phyloP scores from a whole-genome alignment of 768 basidiomycete genomes.

The Solioccasus polychromus region DNA sequence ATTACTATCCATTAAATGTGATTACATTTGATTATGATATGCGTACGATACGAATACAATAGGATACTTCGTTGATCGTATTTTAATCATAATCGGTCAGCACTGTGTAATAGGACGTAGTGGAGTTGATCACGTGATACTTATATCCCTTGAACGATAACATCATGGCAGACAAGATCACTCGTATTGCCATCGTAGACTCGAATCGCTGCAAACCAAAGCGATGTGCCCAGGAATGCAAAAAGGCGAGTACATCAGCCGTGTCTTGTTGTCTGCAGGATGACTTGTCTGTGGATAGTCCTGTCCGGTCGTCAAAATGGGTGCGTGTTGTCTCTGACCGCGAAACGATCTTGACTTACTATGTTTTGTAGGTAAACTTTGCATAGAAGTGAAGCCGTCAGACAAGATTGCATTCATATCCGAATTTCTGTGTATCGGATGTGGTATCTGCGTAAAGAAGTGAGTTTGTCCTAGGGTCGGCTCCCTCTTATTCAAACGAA shows the following conservation, averaged over 20 bases:
- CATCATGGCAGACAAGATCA: conserved; percentile 90
- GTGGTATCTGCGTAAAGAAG: conserved; percentile 99
- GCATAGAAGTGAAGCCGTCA: conserved; percentile 94
- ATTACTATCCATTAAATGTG: no score
- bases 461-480: conserved; percentile 38
- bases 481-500: conserved; percentile 1
- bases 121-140: no score
- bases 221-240: conserved; percentile 96
- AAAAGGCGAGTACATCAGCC: conserved; percentile 59
- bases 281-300: conserved; percentile 43
- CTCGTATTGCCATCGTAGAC: conserved; percentile 95
- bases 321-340: conserved; percentile 39
- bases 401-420: conserved; percentile 99
- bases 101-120: no score
- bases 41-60: no score
- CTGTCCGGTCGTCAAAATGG: conserved; percentile 98
- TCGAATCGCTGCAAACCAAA: conserved; percentile 95
- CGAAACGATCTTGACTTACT: neutral
- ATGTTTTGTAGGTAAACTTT: conserved; percentile 75
- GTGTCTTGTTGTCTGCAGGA: conserved; percentile 1
- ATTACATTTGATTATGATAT: no score
- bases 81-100: no score
- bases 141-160: no score
- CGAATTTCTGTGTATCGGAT: conserved; percentile 97
- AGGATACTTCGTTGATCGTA: no score